These are phyloP conservation scores for Ogataea saltuana DNA, from an alignment of 805 yeast species.

Conservation along the genomic window DNA sequence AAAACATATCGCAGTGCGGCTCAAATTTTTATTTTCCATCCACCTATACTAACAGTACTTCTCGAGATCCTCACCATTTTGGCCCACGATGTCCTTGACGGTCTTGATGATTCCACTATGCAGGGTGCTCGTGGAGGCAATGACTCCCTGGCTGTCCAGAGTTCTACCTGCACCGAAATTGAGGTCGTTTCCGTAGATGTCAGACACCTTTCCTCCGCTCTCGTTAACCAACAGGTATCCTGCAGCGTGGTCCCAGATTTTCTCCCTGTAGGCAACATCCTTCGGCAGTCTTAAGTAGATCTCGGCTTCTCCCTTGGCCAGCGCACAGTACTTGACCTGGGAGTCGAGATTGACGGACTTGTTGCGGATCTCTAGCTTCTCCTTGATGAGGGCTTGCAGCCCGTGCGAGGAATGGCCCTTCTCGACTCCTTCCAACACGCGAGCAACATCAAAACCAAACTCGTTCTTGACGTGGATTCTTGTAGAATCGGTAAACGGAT, in stretches of 20 bases:
- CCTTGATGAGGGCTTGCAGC: constrained; percentile 76
- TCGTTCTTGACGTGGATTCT: constrained; percentile 55
- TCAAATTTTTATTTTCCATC: constrained; percentile 1
- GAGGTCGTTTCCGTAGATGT: constrained; percentile 69
- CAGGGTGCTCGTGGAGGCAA: constrained; percentile 65
- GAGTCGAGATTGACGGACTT: constrained; percentile 80
- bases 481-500: constrained; percentile 36
- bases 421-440: constrained; percentile 92
- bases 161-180: constrained; percentile 87
- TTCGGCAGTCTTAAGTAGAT: constrained; percentile 87
- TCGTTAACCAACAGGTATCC: constrained; percentile 86
- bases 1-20: constrained; percentile 1
- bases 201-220: constrained; percentile 90
- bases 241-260: constrained; percentile 99
- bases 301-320: constrained; percentile 90
- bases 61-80: constrained; percentile 34
- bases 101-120: constrained; percentile 52
- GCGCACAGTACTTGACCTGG: constrained; percentile 92
- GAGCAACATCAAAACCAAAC: constrained; percentile 47
- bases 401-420: constrained; percentile 92
- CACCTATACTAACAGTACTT: constrained; percentile 21
- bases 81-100: constrained; percentile 41
- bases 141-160: constrained; percentile 84
- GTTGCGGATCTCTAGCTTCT: constrained; percentile 55
- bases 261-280: constrained; percentile 74